Evolutionary conservation across 2,329 filamentous ascomycete species (phyloP), one percentile per base, ranked within the genome.

Genomic region (Madurella fahalii): DNA sequence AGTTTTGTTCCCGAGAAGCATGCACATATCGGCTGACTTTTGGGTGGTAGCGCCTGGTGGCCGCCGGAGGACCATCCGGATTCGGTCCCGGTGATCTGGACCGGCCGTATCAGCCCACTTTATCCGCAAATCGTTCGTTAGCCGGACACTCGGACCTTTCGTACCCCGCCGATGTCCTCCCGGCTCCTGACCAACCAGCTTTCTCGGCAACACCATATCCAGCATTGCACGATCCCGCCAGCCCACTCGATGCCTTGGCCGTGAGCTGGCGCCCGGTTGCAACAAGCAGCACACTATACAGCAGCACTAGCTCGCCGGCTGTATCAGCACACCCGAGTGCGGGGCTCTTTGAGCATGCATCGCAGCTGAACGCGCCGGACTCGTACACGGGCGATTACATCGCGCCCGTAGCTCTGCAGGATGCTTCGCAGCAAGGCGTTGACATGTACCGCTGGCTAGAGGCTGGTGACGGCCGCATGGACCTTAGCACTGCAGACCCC

Each of bases 1-100:
- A 7, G 25, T 7, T 25, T 7, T 25, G 25, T 25, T 7, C 25
- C 25, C 25, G n/a, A 25, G 25, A 25, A 25, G 25, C 32, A 50
- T 25, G 45, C 41, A 47, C 42, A 46, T 20, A 51, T 53, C 40
- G 11, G 53, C 56, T 58, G 56, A 58, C 56, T 51, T 50, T 48
- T 17, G 30, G 40, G 18, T 44, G 31, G 47, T 40, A 53, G 44
- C 56, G 47, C 40, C 41, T 49, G 47, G 54, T 42, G 16, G 32
- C 43, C 17, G 41, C 47, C 43, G 47, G 39, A 40, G 44, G 44
- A 25, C 32, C 40, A 18, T 18, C 52, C 31, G 39, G 39, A 30
- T 41, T 52, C 48, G 44, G 47, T 13, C 30, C 40, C 40, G 44
- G 45, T 13, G 31, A 39, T 31, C 49, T 49, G 34, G 32, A 43